Evolutionary conservation across 257 asterid genomes (phyloP).

Genomic region (Cordia subcordata): DNA sequence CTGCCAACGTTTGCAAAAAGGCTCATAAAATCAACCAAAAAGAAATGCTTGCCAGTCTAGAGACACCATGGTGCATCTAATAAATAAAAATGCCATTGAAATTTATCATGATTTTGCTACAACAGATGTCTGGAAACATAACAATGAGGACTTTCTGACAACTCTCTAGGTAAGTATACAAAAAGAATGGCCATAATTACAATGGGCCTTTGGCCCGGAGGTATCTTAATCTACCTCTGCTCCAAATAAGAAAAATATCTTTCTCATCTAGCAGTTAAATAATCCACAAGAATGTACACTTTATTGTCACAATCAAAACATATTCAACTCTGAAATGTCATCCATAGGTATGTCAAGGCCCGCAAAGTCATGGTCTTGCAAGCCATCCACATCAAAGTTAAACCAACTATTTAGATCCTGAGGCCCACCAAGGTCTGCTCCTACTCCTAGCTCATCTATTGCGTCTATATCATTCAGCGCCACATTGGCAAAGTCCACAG

Average conservation of each 20-base stretch:
- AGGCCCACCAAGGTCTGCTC: conserved; percentile 55
- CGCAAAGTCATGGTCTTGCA: conserved; percentile 50
- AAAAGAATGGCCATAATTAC: conserved; percentile 58
- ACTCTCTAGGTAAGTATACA: conserved; percentile 7
- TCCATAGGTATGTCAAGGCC: conserved; percentile 96
- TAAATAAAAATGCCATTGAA: conserved; percentile 12
- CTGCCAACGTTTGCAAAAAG: no score
- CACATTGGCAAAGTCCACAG: conserved; percentile 32
- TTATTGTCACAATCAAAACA: conserved; percentile 45
- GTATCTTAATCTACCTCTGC: conserved; percentile 15
- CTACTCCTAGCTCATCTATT: conserved; percentile 71
- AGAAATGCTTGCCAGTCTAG: no score
- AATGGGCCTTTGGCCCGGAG: conserved; percentile 45
- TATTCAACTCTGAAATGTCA: conserved; percentile 69
- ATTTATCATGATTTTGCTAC: conserved; percentile 7
- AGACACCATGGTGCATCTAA: neutral
- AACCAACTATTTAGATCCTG: conserved; percentile 87
- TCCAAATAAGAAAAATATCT: conserved; percentile 10
- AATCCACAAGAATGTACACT: conserved; percentile 59
- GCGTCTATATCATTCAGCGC: conserved; percentile 48
- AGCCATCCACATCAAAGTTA: conserved; percentile 76
- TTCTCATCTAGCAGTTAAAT: conserved; percentile 31
- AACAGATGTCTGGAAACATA: conserved; percentile 15
- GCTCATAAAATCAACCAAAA: no score
- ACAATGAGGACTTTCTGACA: conserved; percentile 23